Base-by-base conservation (phyloP, 2,329 filamentous ascomycete species). In the Periconia sp. region DNA sequence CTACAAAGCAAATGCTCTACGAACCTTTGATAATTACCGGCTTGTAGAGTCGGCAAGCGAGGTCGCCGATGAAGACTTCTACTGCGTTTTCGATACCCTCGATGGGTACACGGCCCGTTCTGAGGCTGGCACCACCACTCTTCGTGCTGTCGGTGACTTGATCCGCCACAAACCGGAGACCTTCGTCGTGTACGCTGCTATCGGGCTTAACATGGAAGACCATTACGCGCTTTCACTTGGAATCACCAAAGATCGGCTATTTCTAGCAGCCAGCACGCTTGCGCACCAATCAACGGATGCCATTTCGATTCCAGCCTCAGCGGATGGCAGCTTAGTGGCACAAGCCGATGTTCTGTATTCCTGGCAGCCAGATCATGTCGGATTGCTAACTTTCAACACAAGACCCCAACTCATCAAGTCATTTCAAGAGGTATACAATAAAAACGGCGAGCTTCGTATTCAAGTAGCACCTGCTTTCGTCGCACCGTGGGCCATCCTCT, bases 61-160 rank as follows among this genome's bases (percentile, higher is more conserved):
- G 37, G 54, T 63, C 11, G 11, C 50, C 6, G 55, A 49, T 37
- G 56, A 63, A 48, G 45, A 48, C 0, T 64, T 66, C 44, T 35
- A 37, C 8, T 60, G 49, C 35, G 50, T 66, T 3, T 58, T 66
- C 43, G 60, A 66, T 43, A 66, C 60, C 1, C 49, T 64, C 1
- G 63, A 66, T 37, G 60, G 61, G 0, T 50, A 62, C 37, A 63
- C 62, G 0, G 62, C 59, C 23, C 63, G 53, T 2, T 61, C 63
- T 6, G 60, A 63, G 40, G 47, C 41, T 14, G 63, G 63, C 41
- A 42, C 40, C 1, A 55, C 56, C 8, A 64, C 62, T 1, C 35
- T 63, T 2, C 37, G 20, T 5, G 41, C 55, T 13, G 53, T 64
- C 15, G 62, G 59, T 2, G 42, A 57, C 9, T 18, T 63, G n/a